Evolutionary conservation across 345 rosid species (phyloP).

Genomic region (Angophora floribunda): DNA sequence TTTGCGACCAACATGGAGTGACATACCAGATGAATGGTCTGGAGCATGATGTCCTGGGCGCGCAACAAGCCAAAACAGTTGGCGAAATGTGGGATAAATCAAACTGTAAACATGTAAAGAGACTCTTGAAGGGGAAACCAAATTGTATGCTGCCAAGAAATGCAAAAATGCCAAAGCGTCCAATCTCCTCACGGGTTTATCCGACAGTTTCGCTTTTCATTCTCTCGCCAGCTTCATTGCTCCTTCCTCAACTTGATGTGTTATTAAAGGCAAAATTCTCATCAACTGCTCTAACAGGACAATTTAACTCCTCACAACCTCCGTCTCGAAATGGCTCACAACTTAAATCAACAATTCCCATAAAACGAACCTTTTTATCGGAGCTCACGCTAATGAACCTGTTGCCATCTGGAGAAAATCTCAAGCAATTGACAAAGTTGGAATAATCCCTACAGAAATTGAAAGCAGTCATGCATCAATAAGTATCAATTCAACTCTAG

Average conservation of each 20-base stretch:
- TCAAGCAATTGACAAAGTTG: constrained; percentile 90
- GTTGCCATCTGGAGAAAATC: constrained; percentile 91
- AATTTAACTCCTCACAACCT: constrained; percentile 17
- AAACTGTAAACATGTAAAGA: too few species aligned
- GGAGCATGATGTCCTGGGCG: too few species aligned
- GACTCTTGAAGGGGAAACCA: constrained; percentile 1
- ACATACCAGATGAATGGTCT: too few species aligned
- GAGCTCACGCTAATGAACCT: constrained; percentile 86
- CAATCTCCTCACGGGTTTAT: constrained; percentile 2
- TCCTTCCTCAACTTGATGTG: constrained; percentile 5
- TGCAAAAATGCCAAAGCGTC: constrained; percentile 26
- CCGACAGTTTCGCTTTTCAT: constrained; percentile 23
- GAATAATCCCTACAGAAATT: constrained; percentile 58
- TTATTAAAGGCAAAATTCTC: constrained; percentile 12
- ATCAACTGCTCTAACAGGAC: constrained; percentile 31
- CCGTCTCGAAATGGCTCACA: not conserved
- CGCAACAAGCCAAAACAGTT: too few species aligned
- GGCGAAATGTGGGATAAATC: too few species aligned
- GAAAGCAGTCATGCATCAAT: not conserved
- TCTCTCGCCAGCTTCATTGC: constrained; percentile 20
- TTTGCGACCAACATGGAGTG: too few species aligned
- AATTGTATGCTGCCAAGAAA: constrained; percentile 24
- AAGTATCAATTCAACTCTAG: not conserved
- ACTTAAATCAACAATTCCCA: too few species aligned
- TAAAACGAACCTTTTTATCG: constrained; percentile 48